These are phyloP conservation scores for Petrea volubilis DNA, from an alignment of 257 asterid species.

Conservation along the genomic window DNA sequence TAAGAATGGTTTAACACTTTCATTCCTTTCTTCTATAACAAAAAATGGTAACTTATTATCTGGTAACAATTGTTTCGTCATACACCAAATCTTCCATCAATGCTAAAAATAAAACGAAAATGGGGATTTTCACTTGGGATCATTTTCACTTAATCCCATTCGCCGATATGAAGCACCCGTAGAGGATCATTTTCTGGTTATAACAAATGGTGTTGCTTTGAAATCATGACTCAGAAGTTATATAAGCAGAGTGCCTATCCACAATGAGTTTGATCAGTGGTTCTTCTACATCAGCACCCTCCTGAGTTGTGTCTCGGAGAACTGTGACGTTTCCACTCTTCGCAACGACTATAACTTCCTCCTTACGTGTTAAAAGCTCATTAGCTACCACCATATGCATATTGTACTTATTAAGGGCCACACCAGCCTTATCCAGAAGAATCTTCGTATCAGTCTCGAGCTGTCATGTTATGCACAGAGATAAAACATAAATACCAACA, in stretches of 20 bases:
- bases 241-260: slow-evolving; percentile 65
- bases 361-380: slow-evolving; percentile 87
- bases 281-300: slow-evolving; percentile 66
- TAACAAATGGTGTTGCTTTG: not conserved
- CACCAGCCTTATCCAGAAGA: slow-evolving; percentile 76
- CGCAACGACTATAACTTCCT: slow-evolving; percentile 78
- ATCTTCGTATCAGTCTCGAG: slow-evolving; percentile 85
- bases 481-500: not conserved
- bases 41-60: not conserved
- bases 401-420: slow-evolving; percentile 71
- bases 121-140: not conserved
- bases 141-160: not conserved
- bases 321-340: slow-evolving; percentile 53
- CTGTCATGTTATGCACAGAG: slow-evolving; percentile 34
- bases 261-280: slow-evolving; percentile 67
- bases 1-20: not conserved
- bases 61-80: not conserved
- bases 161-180: not conserved
- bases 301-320: slow-evolving; percentile 50
- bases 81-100: not conserved
- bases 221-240: slow-evolving; percentile 28
- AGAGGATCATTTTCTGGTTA: not conserved
- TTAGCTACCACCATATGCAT: slow-evolving; percentile 97
- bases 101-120: not conserved
- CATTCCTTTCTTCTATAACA: not conserved